These are phyloP conservation scores for Aspergillus aculeatinus DNA, from an alignment of 2,329 filamentous ascomycete genomes.

Conservation along the genomic window DNA sequence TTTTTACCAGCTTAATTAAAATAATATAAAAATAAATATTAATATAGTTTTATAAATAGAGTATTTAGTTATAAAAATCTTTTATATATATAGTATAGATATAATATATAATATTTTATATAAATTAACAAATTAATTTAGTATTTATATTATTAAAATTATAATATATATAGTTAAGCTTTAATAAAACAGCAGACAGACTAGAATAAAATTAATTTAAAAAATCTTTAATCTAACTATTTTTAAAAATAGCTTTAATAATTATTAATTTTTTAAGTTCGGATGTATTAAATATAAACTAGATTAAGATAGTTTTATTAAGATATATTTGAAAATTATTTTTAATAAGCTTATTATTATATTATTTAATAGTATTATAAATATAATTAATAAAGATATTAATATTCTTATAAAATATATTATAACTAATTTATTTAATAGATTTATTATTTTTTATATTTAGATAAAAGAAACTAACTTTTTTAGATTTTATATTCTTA, in stretches of 20 bases:
- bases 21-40: too few relatives aligned
- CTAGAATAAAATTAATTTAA: not conserved
- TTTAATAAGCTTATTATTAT: not conserved
- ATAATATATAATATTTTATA: too few relatives aligned
- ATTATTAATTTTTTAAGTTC: not conserved
- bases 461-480: not conserved
- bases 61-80: too few relatives aligned
- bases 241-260: not conserved
- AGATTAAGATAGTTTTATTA: not conserved
- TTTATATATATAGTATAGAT: too few relatives aligned
- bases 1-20: too few relatives aligned
- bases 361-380: too few relatives aligned
- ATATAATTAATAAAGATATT: not conserved
- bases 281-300: not conserved
- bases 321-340: not conserved
- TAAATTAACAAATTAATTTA: not conserved
- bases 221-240: not conserved
- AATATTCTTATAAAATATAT: not conserved
- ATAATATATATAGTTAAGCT: not conserved
- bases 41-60: too few relatives aligned
- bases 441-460: not conserved
- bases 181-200: not conserved
- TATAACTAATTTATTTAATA: not conserved
- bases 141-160: not conserved
- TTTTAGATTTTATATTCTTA: not conserved